Base-by-base conservation (phyloP, 345 rosid genomes). In the Gossypium anomalum region DNA sequence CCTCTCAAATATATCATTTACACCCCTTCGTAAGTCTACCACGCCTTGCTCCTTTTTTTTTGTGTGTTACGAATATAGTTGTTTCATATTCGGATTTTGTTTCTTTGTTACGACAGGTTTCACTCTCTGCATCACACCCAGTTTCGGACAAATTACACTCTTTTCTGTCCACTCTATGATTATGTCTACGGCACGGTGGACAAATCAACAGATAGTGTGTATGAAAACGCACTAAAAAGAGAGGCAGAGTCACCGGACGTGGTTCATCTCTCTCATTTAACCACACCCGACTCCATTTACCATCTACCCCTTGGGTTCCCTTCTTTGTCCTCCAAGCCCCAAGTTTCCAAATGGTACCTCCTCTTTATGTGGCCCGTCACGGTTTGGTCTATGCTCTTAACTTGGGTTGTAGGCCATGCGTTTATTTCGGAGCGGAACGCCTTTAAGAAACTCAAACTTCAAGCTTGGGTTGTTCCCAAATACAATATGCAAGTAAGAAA, bases 151-250 rank as follows among this genome's bases (percentile, higher is more conserved):
- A 87, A 85, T 44, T 87, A 83, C 81, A 44, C 79, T 1, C 85
- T 87, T 2, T 86, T 87, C 77, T 84, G 86, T 87, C 91, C 91
- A 2, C 9, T 87, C 10, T 87, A 87, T 15, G 90, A 87, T 56
- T 81, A 80, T 66, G 52, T 83, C 1, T 84, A 86, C 2, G 75
- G 73, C 49, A 87, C 89, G 0, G 27, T 68, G 70, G 91, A 87
- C 78, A 67, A 45, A 45, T 71, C 76, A 1, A 19, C 79, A 0
- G 84, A 84, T 27, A 8, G 10, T 0, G 8, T 74, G 11, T 70
- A 85, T 23, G 83, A 85, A 57, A 53, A 56, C 2, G 75, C 89
- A 0, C 41, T 82, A 0, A 48, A 61, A 53, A 81, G 75, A 67
- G 69, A 3, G 3, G 75, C 80, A 22, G 89, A 85, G 17, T 59